A percentile compares a stretch with the other conserved stretches of the same genome.
Evolutionary conservation across 2,329 filamentous ascomycete genomes (phyloP).

Genomic region (Aspergillus spinulosporus): DNA sequence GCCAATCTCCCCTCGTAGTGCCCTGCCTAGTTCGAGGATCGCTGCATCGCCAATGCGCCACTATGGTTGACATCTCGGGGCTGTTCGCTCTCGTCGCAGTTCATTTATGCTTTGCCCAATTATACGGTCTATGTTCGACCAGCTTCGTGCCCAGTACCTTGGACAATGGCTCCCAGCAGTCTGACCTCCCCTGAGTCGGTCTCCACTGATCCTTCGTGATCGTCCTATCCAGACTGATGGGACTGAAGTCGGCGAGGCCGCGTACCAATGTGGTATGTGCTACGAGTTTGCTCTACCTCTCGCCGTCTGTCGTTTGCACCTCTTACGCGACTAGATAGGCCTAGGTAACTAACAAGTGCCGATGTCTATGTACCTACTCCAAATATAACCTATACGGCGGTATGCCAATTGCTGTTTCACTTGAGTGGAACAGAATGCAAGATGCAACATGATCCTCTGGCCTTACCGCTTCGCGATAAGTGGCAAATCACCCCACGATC

Average conservation of each 20-base stretch:
- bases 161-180: slow-evolving; percentile 14
- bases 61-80: slow-evolving; percentile 4
- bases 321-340: no score
- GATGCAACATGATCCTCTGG: slow-evolving; percentile 23
- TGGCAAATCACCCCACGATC: slow-evolving; percentile 32
- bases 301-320: no score
- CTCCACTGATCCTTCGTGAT: slow-evolving; percentile 9
- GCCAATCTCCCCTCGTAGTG: slow-evolving; percentile 20
- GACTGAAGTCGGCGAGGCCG: slow-evolving; percentile 5
- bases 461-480: slow-evolving; percentile 18
- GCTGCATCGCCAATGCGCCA: background rate
- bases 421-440: slow-evolving; percentile 13
- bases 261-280: background rate
- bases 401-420: slow-evolving; percentile 19
- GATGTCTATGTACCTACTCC: no score
- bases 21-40: slow-evolving; percentile 18
- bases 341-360: no score
- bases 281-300: no score
- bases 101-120: slow-evolving; percentile 4
- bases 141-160: background rate
- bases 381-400: no score
- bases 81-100: slow-evolving; percentile 11
- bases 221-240: slow-evolving; percentile 3
- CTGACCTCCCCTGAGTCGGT: slow-evolving; percentile 7
- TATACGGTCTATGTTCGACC: background rate